Percentiles rank a stretch among this genome's conserved stretches.
phyloP scores from a whole-genome alignment of 148 eudicot species.

The Arbutus unedo region DNA sequence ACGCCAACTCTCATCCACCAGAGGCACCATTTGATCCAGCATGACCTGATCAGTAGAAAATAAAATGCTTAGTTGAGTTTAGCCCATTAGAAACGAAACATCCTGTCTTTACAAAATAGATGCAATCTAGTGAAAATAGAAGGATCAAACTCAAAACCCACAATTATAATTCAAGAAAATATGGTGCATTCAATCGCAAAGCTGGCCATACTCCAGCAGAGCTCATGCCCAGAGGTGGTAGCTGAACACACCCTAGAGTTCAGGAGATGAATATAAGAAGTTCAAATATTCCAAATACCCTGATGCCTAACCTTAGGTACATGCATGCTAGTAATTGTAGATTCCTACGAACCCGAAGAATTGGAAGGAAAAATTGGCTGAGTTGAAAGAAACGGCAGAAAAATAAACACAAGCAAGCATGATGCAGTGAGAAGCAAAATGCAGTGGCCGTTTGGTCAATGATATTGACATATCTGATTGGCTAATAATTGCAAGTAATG shows the following conservation, averaged over 20 bases:
- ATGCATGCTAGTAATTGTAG: not conserved
- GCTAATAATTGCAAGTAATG: not conserved
- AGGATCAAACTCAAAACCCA: constrained; percentile 3
- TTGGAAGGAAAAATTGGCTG: not conserved
- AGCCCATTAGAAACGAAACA: not conserved
- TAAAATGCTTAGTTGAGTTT: not conserved
- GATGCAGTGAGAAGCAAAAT: not conserved
- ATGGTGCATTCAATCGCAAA: not conserved
- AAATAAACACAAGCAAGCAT: not conserved
- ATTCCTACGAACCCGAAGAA: not conserved
- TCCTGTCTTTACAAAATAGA: not conserved
- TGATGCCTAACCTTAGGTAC: not conserved
- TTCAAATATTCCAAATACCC: too few species aligned
- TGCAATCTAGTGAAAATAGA: not conserved
- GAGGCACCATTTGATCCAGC: constrained; percentile 82
- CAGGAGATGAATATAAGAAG: too few species aligned
- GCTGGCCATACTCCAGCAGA: not conserved
- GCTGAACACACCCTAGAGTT: not conserved
- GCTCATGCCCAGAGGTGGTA: not conserved
- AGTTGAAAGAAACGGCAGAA: not conserved
- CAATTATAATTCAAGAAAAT: not conserved
- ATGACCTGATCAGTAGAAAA: constrained; percentile 57
- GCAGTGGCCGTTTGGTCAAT: not conserved
- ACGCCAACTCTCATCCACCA: constrained; percentile 87
- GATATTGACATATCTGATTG: not conserved